These are phyloP conservation scores for Ophiostoma ulmi DNA, from an alignment of 2,329 filamentous ascomycete genomes.

Conservation along the genomic window DNA sequence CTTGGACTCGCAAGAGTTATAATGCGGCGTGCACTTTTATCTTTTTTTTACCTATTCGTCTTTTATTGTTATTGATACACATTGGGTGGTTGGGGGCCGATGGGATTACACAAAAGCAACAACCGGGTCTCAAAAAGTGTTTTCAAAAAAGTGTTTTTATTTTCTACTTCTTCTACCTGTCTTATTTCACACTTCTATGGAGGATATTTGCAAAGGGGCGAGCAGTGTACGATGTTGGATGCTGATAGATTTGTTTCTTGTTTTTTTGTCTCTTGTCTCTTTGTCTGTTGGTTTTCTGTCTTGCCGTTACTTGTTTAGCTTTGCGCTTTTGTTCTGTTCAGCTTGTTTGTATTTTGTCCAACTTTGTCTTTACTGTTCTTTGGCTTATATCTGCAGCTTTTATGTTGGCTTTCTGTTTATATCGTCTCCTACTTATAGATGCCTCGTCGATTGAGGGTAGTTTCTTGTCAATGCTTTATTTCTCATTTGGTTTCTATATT, in stretches of 20 bases:
- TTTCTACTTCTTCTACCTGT: not conserved
- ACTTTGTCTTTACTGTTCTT: not conserved
- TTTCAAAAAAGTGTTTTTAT: not conserved
- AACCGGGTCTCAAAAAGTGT: slow-evolving; percentile 16
- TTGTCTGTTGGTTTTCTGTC: not conserved
- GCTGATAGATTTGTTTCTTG: slow-evolving; percentile 7
- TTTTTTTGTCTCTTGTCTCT: not conserved
- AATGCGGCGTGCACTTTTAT: not conserved
- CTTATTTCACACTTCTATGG: slow-evolving; percentile 14
- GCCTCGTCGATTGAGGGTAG: slow-evolving; percentile 9
- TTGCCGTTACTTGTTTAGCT: not conserved
- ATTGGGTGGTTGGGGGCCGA: slow-evolving; percentile 15
- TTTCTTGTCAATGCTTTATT: slow-evolving; percentile 2
- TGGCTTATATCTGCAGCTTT: not conserved
- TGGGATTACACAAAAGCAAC: slow-evolving; percentile 17
- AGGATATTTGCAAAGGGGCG: slow-evolving; percentile 13
- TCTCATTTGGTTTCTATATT: not conserved
- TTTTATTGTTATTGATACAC: slow-evolving; percentile 14
- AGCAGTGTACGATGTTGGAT: slow-evolving; percentile 17
- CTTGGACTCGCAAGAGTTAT: slow-evolving; percentile 5
- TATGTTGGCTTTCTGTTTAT: not conserved
- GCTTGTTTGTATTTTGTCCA: not conserved
- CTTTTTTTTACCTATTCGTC: not conserved
- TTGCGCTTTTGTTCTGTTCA: not conserved
- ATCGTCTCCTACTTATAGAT: not conserved